A percentile compares a stretch with the other conserved stretches of the same genome.
phyloP scores from a whole-genome alignment of 169 alveolate genomes.

The Eimeria sp. region DNA sequence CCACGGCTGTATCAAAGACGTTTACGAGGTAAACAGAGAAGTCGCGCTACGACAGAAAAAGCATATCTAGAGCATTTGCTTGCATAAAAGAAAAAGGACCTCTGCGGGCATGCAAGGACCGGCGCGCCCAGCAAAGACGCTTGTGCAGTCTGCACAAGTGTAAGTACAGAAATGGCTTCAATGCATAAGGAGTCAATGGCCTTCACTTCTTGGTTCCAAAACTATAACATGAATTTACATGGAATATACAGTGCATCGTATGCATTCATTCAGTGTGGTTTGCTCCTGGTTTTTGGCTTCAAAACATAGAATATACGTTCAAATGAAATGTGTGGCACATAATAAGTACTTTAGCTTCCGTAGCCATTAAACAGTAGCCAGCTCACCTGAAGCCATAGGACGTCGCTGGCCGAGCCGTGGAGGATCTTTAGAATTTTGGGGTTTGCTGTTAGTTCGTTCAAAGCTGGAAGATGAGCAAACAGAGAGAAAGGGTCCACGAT shows the following conservation, averaged over 20 bases:
- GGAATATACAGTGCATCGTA: background rate
- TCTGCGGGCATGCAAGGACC: background rate
- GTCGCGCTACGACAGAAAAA: slow-evolving; percentile 91
- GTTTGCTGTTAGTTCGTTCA: slow-evolving; percentile 91
- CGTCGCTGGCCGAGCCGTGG: slow-evolving; percentile 96
- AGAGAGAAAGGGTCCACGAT: slow-evolving; percentile 94
- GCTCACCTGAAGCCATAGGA: slow-evolving; percentile 93
- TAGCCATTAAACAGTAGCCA: background rate
- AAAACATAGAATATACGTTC: background rate
- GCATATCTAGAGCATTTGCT: background rate
- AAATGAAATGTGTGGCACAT: background rate
- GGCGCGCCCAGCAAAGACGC: background rate
- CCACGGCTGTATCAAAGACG: slow-evolving; percentile 97
- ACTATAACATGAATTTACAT: too few species aligned
- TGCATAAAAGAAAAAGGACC: background rate
- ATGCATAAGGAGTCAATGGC: too few species aligned
- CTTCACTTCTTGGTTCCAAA: background rate
- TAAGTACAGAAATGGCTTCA: too few species aligned
- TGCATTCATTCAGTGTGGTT: background rate
- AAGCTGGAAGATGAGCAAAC: slow-evolving; percentile 87
- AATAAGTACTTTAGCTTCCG: background rate
- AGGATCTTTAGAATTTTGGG: slow-evolving; percentile 95
- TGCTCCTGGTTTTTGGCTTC: background rate
- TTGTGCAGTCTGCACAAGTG: background rate
- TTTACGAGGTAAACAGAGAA: slow-evolving; percentile 96